A percentile compares a stretch with the other conserved stretches of the same genome.
phyloP scores from a whole-genome alignment of 768 basidiomycete species.

The Nevesoporus exiguus region DNA sequence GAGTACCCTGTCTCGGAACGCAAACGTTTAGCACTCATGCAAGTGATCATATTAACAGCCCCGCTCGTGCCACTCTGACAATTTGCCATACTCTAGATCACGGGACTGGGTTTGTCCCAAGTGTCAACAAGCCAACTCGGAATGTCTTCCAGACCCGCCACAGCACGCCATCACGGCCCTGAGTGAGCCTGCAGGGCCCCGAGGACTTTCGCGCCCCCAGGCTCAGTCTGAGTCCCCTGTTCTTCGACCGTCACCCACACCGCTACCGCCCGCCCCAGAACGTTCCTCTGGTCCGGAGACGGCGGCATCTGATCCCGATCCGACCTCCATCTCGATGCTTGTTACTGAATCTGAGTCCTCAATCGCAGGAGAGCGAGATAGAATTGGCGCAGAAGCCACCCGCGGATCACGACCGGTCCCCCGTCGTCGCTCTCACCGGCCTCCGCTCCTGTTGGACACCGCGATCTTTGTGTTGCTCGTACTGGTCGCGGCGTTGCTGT shows the following conservation, averaged over 20 bases:
- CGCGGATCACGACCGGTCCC: constrained; percentile 15
- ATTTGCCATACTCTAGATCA: constrained; percentile 47
- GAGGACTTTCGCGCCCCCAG: constrained; percentile 22
- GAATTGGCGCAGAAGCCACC: constrained; percentile 12
- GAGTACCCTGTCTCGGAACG: constrained; percentile 74
- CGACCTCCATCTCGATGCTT: constrained; percentile 13
- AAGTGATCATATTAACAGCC: constrained; percentile 32
- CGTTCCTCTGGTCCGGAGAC: constrained; percentile 15
- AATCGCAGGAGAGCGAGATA: constrained; percentile 11
- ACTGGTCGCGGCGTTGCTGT: constrained; percentile 64
- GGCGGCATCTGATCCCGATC: constrained; percentile 16
- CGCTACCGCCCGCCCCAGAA: constrained; percentile 17
- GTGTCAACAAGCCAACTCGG: constrained; percentile 64
- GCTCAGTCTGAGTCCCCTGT: constrained; percentile 17
- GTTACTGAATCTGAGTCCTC: constrained; percentile 9
- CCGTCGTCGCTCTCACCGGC: constrained; percentile 30
- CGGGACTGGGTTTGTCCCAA: constrained; percentile 77
- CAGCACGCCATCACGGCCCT: constrained; percentile 16
- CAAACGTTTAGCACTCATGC: constrained; percentile 75
- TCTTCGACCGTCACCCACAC: constrained; percentile 13
- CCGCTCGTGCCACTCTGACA: constrained; percentile 9
- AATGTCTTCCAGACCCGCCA: constrained; percentile 66
- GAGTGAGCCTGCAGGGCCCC: constrained; percentile 14
- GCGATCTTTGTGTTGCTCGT: constrained; percentile 72
- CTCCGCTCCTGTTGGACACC: constrained; percentile 67